Base-by-base conservation (phyloP, 2,329 filamentous ascomycete species). In the Blastomyces gilchristii region DNA sequence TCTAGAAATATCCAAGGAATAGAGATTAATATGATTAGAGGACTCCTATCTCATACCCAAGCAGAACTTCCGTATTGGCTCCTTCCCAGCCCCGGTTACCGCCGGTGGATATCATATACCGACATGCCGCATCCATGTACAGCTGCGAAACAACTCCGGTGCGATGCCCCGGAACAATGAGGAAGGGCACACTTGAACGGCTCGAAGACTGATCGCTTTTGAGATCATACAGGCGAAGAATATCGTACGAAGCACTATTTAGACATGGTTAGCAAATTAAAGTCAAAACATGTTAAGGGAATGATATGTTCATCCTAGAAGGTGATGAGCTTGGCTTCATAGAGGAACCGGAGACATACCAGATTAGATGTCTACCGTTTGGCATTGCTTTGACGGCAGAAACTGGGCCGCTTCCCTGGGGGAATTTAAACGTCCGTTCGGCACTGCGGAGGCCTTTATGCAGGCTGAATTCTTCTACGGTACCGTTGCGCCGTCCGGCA, bases 11-110 rank as follows among this genome's bases (percentile, higher is more conserved):
- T 14, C 22, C 7, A 22, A 11, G 9, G 3, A 25, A 39, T 45
- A 45, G 58, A 4, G 7, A 47, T 16, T n/a, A 28, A 18, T 28
- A 43, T 3, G 6, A 31, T 39, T 47, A 53, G 37, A 74, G 73
- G 61, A 83, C 79, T 11, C 78, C 79, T 68, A 99, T 96, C 77
- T 99, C 94, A 75, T 99, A 99, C 18, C 94, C 94, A 62, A 99
- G 85, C 65, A 99, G 75, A 0, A 94, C 91, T 77, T 99, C 94
- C 0, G 94, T 97, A 45, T 83, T 87, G 25, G 83, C 86, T 0
- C 94, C 94, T 74, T 97, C 94, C 94, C 94, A 99, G 0, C 94
- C 94, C 66, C 94, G 80, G 66, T 94, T 97, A 0, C 94, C 94
- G 4, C 90, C 92, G 0, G 91, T 90, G 1, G 90, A 93, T 43